A percentile compares a stretch with the other conserved stretches of the same genome.
These are phyloP conservation scores for Kodamaea neixiangensis DNA, from an alignment of 805 yeast genomes.

Conservation along the genomic window DNA sequence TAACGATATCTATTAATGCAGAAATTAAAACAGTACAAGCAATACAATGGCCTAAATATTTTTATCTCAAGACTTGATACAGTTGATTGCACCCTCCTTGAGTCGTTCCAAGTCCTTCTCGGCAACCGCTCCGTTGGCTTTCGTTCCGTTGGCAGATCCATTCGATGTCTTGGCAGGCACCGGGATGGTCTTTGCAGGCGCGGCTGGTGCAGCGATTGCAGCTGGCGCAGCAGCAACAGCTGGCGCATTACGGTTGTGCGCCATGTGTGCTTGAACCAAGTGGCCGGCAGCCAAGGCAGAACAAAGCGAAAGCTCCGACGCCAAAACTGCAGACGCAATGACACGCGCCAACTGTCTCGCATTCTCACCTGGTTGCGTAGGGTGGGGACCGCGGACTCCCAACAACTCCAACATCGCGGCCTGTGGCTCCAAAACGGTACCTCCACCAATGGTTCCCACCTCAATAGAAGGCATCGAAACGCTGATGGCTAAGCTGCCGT, in stretches of 20 bases:
- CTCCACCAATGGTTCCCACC: slow-evolving; percentile 99
- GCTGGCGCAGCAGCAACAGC: slow-evolving; percentile 28
- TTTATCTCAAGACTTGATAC: slow-evolving; percentile 59
- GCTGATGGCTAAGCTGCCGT: slow-evolving; percentile 82
- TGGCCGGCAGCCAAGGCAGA: slow-evolving; percentile 99
- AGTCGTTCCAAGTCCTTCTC: slow-evolving; percentile 43
- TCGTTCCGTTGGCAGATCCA: not conserved
- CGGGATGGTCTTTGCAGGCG: slow-evolving; percentile 6
- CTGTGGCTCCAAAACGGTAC: slow-evolving; percentile 96
- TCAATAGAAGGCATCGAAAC: slow-evolving; percentile 99
- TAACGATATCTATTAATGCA: slow-evolving; percentile 10
- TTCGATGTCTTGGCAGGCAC: slow-evolving; percentile 3
- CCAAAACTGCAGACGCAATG: slow-evolving; percentile 92
- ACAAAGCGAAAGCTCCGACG: slow-evolving; percentile 93
- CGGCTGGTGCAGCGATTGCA: slow-evolving; percentile 20
- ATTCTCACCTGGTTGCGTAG: slow-evolving; percentile 90
- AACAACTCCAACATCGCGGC: slow-evolving; percentile 92
- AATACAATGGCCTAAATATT: slow-evolving; percentile 2
- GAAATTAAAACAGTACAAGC: slow-evolving; percentile 1
- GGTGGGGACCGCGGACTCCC: slow-evolving; percentile 95
- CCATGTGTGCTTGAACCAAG: slow-evolving; percentile 96
- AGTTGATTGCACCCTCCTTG: slow-evolving; percentile 71
- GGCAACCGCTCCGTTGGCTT: slow-evolving; percentile 7
- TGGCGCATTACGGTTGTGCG: slow-evolving; percentile 76
- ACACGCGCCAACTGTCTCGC: slow-evolving; percentile 91